Conservation (phyloP, 1,139 yeast species). For the Scheffersomyces illinoinensis region DNA sequence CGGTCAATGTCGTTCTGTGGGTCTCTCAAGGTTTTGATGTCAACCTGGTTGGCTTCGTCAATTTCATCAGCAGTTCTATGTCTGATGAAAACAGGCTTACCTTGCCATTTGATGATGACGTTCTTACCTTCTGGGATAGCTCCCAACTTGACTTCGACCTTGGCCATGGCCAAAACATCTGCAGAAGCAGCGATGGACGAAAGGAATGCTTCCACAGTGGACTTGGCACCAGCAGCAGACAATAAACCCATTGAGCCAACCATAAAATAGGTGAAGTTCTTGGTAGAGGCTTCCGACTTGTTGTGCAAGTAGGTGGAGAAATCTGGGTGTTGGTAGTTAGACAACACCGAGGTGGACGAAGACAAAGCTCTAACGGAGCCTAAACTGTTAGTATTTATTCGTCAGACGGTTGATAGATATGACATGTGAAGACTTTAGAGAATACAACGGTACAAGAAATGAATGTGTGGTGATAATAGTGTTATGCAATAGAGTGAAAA, state of each 20-base stretch:
- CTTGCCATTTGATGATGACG: conserved; percentile 99
- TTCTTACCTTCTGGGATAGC: conserved; percentile 98
- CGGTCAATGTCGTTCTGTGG: conserved; percentile 93
- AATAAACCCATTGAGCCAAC: conserved; percentile 95
- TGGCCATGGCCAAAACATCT: conserved; percentile 98
- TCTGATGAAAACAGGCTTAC: conserved; percentile 99
- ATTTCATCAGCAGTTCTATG: conserved; percentile 96
- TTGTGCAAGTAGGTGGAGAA: conserved; percentile 80
- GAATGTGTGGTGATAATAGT: too few species aligned
- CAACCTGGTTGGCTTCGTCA: conserved; percentile 87
- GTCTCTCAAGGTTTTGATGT: conserved; percentile 78
- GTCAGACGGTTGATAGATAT: neutral
- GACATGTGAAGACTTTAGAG: neutral
- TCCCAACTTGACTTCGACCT: conserved; percentile 93
- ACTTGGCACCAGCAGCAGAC: conserved; percentile 96
- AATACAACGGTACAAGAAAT: neutral
- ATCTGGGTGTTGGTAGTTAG: conserved; percentile 93
- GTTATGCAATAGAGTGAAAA: neutral
- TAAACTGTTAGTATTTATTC: conserved; percentile 7
- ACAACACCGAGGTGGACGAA: conserved; percentile 53
- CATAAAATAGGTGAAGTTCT: conserved; percentile 95
- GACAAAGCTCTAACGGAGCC: conserved; percentile 33
- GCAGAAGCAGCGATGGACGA: conserved; percentile 97
- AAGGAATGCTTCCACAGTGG: conserved; percentile 94
- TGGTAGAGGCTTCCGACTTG: conserved; percentile 66